Conservation (phyloP, 495 filamentous ascomycete genomes). For the Tuber magnatum region DNA sequence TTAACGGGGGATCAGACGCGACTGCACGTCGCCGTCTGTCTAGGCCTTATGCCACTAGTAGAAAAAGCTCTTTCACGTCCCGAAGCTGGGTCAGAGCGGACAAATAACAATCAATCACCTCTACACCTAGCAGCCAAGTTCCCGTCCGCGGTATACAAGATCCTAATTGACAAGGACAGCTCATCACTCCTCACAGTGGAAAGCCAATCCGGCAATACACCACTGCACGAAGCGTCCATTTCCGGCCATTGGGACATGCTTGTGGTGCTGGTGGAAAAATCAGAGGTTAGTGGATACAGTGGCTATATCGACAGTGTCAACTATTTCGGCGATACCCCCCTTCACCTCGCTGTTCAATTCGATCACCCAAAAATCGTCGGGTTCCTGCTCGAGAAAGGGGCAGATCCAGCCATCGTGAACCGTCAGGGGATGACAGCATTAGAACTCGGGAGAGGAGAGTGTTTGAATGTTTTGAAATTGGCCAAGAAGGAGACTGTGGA, state of each 20-base stretch:
- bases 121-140: neutral
- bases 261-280: neutral
- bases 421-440: constrained; percentile 27
- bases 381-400: neutral
- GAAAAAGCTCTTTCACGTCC: neutral
- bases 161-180: neutral
- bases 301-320: neutral
- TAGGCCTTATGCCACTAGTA: neutral
- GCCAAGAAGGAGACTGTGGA: constrained; percentile 56
- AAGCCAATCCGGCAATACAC: neutral
- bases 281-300: neutral
- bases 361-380: neutral
- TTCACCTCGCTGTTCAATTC: neutral
- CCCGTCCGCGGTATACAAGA: neutral
- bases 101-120: neutral
- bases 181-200: neutral
- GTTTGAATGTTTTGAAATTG: constrained; percentile 45
- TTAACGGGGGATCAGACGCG: neutral
- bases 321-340: neutral
- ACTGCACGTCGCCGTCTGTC: neutral
- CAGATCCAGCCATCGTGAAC: constrained; percentile 3
- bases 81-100: no score
- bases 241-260: neutral
- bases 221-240: neutral
- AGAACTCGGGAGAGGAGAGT: constrained; percentile 60